Conservation (phyloP, 2,329 filamentous ascomycete species). For the Colletotrichum phormii region DNA sequence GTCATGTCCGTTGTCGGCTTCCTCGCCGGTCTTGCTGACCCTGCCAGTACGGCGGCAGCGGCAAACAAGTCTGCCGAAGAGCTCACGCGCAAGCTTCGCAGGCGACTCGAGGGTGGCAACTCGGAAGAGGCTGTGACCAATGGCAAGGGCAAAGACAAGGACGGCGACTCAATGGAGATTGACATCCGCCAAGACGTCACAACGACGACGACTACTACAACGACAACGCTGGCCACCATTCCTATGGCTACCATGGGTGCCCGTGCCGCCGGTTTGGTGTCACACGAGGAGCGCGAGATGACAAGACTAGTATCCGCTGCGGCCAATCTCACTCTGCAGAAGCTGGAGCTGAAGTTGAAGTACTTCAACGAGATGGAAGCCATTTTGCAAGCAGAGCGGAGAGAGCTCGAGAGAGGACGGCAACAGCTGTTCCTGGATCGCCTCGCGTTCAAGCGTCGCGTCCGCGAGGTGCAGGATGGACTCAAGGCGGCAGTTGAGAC, state of each 20-base stretch:
- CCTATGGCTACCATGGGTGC: slow-evolving; percentile 89
- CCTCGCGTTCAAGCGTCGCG: slow-evolving; percentile 87
- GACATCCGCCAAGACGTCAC: slow-evolving; percentile 64
- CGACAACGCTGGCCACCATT: slow-evolving; percentile 74
- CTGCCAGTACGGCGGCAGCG: slow-evolving; percentile 88
- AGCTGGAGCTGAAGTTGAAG: slow-evolving; percentile 93
- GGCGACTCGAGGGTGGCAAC: slow-evolving; percentile 75
- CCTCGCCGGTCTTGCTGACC: slow-evolving; percentile 90
- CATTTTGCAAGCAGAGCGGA: slow-evolving; percentile 89
- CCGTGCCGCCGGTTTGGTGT: slow-evolving; percentile 87
- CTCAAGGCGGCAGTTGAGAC: slow-evolving; percentile 67
- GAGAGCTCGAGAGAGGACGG: slow-evolving; percentile 90
- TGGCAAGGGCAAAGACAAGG: slow-evolving; percentile 70
- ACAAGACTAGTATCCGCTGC: slow-evolving; percentile 91
- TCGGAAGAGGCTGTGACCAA: slow-evolving; percentile 53
- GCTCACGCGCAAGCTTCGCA: slow-evolving; percentile 82
- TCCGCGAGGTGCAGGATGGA: slow-evolving; percentile 83
- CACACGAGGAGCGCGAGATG: slow-evolving; percentile 97
- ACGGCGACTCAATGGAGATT: slow-evolving; percentile 72
- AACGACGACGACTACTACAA: slow-evolving; percentile 61
- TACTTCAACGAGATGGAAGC: slow-evolving; percentile 98
- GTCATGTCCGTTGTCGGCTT: slow-evolving; percentile 97
- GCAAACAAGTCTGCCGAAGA: slow-evolving; percentile 89
- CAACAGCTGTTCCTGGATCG: slow-evolving; percentile 96
- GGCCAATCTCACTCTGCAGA: slow-evolving; percentile 93